A percentile compares a stretch with the other conserved stretches of the same genome.
These are phyloP conservation scores for Rhinocladiella similis DNA, from an alignment of 2,329 filamentous ascomycete genomes.

Conservation along the genomic window DNA sequence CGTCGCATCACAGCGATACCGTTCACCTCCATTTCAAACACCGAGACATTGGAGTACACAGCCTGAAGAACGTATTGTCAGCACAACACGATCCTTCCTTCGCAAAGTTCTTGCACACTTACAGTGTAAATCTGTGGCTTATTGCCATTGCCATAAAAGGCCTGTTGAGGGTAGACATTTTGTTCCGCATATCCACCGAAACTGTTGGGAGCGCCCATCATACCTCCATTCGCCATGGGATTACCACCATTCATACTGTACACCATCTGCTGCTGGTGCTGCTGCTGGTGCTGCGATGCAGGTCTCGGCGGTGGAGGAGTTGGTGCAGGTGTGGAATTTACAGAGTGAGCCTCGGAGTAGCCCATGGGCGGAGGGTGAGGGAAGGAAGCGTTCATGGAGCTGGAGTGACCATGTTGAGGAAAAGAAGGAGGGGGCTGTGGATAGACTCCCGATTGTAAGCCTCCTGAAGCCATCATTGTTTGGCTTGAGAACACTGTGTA, in stretches of 20 bases:
- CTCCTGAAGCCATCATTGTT: slow-evolving; percentile 24
- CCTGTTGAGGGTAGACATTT: slow-evolving; percentile 39
- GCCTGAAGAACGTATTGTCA: slow-evolving; percentile 53
- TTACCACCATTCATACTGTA: slow-evolving; percentile 26
- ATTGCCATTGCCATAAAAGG: slow-evolving; percentile 23
- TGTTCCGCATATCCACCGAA: slow-evolving; percentile 43
- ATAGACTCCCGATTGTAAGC: slow-evolving; percentile 23
- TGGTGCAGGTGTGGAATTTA: slow-evolving; percentile 45
- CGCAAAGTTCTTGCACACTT: slow-evolving; percentile 11
- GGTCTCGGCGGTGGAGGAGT: slow-evolving; percentile 43
- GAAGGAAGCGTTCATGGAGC: slow-evolving; percentile 33
- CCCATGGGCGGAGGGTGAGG: slow-evolving; percentile 36
- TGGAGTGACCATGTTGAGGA: slow-evolving; percentile 28
- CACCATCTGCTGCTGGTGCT: slow-evolving; percentile 36
- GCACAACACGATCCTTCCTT: neutral
- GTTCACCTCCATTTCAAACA: slow-evolving; percentile 99
- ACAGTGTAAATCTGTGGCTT: slow-evolving; percentile 51
- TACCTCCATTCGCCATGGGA: slow-evolving; percentile 28
- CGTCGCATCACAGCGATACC: slow-evolving; percentile 92
- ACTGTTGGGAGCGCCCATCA: slow-evolving; percentile 34
- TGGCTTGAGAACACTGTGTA: neutral
- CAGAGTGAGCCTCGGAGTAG: slow-evolving; percentile 47
- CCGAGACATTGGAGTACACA: slow-evolving; percentile 90
- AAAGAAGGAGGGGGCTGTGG: slow-evolving; percentile 29
- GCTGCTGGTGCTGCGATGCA: slow-evolving; percentile 42